Evolutionary conservation across 2,329 filamentous ascomycete species (phyloP).

Genomic region (Aureobasidium lini): DNA sequence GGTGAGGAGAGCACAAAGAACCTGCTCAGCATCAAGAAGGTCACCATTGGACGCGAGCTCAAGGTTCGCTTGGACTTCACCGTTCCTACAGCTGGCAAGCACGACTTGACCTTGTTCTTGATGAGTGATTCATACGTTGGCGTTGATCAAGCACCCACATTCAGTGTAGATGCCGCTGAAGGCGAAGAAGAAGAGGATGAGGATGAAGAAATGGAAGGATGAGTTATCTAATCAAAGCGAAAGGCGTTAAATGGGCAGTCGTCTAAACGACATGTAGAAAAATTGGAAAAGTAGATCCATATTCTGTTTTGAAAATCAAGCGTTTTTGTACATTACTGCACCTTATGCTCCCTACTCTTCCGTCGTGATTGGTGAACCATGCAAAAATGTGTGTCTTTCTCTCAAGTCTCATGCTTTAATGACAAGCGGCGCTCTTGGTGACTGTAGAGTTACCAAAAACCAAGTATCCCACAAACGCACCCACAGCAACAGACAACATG

Average conservation of each 20-base stretch:
- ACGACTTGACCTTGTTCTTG: constrained; percentile 82
- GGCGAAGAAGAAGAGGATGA: constrained; percentile 94
- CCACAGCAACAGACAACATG: constrained; percentile 84
- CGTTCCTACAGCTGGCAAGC: constrained; percentile 73
- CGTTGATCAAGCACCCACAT: constrained; percentile 90
- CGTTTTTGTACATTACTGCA: not conserved
- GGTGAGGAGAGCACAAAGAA: constrained; percentile 85
- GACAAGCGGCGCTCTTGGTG: constrained; percentile 84
- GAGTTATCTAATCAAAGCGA: not conserved
- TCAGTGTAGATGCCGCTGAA: constrained; percentile 77
- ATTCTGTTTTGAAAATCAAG: not conserved
- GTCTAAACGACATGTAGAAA: not conserved
- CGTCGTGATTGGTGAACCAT: not conserved
- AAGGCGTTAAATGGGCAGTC: not conserved
- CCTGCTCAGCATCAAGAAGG: constrained; percentile 85
- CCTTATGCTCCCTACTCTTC: not conserved
- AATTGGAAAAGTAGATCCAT: not conserved
- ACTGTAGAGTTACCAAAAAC: constrained; percentile 66
- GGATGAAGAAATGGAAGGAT: constrained; percentile 48
- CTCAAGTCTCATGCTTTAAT: constrained; percentile 45
- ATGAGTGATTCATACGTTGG: constrained; percentile 98
- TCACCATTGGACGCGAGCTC: constrained; percentile 74
- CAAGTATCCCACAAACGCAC: constrained; percentile 82
- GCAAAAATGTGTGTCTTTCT: not conserved
- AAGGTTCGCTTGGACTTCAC: constrained; percentile 81